A percentile compares a stretch with the other conserved stretches of the same genome.
Conservation (phyloP, 2,329 filamentous ascomycete species). For the Mollisia scopiformis region DNA sequence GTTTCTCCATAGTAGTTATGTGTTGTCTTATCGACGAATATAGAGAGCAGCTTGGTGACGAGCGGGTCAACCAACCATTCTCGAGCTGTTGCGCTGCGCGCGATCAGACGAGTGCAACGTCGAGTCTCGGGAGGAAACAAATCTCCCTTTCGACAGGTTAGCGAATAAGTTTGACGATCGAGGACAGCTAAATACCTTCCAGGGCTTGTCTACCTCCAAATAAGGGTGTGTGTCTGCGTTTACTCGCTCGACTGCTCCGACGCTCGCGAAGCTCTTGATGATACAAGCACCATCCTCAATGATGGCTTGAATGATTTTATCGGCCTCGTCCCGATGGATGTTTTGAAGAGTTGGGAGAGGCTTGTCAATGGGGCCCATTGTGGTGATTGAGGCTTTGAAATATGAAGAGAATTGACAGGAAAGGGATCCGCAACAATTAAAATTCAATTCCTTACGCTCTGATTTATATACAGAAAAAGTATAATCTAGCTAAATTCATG, state of each 20-base stretch:
- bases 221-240: conserved; percentile 25
- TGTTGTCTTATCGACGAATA: conserved; percentile 34
- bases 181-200: conserved; percentile 21
- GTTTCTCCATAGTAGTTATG: conserved; percentile 34
- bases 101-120: conserved; percentile 25
- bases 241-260: conserved; percentile 18
- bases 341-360: conserved; percentile 9
- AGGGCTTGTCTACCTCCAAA: conserved; percentile 28
- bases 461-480: not conserved
- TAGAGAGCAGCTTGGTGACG: conserved; percentile 20
- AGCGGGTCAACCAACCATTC: conserved; percentile 27
- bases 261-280: conserved; percentile 21
- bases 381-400: not conserved
- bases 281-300: conserved; percentile 19
- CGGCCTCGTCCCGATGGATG: conserved; percentile 14
- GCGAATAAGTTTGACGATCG: not conserved
- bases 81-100: conserved; percentile 21
- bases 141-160: conserved; percentile 5
- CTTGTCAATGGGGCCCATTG: conserved; percentile 14
- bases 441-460: not conserved
- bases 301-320: conserved; percentile 20
- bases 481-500: not conserved
- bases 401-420: not conserved
- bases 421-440: no score
- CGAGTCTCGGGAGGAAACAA: conserved; percentile 31